These are phyloP conservation scores for Huntiella abstrusa DNA, from an alignment of 2,329 filamentous ascomycete species.

Conservation along the genomic window DNA sequence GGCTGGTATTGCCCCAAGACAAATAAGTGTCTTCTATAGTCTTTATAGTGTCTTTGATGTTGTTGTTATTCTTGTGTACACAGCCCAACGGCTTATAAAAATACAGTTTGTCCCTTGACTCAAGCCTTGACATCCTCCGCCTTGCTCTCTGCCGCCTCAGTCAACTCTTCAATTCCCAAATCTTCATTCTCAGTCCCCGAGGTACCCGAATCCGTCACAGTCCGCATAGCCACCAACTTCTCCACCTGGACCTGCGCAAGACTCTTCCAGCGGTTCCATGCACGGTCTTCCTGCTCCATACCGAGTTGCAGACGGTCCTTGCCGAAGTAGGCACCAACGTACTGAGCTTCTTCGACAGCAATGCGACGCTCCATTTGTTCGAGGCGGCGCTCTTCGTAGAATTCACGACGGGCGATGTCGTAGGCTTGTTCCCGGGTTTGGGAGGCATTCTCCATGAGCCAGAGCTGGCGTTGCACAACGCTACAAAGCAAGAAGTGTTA, in stretches of 20 bases:
- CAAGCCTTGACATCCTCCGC: too few species aligned
- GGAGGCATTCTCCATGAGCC: conserved; percentile 50
- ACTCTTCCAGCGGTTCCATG: conserved; percentile 67
- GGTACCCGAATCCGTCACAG: conserved; percentile 16
- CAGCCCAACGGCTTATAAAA: too few species aligned
- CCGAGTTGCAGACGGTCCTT: conserved; percentile 55
- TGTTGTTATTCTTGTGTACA: too few species aligned
- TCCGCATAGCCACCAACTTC: conserved; percentile 22
- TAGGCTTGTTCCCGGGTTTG: conserved; percentile 55
- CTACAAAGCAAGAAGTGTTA: conserved; percentile 26
- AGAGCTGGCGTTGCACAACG: conserved; percentile 81
- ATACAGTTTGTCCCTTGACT: too few species aligned
- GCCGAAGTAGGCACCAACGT: conserved; percentile 78
- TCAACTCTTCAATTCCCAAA: background rate
- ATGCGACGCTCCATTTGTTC: conserved; percentile 71
- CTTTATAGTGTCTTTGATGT: too few species aligned
- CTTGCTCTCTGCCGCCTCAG: background rate
- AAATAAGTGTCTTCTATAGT: too few species aligned
- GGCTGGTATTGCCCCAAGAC: conserved; percentile 5
- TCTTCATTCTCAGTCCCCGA: conserved; percentile 3
- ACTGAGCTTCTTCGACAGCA: conserved; percentile 69
- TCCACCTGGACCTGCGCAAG: conserved; percentile 44
- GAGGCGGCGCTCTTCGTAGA: conserved; percentile 66
- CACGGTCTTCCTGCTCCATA: conserved; percentile 62
- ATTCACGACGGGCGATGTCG: conserved; percentile 72